These are phyloP conservation scores for Coemansia sp. DNA, from an alignment of 192 early-diverging fungal genomes.

Conservation along the genomic window DNA sequence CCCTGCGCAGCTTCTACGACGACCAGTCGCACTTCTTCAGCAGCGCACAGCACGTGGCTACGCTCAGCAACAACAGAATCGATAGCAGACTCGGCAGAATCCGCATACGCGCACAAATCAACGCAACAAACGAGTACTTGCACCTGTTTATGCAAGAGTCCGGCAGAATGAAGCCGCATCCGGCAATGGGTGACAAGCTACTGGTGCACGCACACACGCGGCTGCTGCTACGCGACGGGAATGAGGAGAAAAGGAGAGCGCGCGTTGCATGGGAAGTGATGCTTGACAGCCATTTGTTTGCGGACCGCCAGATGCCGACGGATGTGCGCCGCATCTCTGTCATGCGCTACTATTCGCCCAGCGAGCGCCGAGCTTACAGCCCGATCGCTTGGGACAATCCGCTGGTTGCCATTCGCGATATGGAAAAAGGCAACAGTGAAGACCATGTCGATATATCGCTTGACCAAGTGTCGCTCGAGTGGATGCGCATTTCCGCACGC, in stretches of 20 bases:
- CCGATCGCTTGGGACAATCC: slow-evolving; percentile 13
- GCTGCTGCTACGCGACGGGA: not conserved
- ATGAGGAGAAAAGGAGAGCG: not conserved
- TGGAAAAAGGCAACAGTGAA: not conserved
- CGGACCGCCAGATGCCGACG: not conserved
- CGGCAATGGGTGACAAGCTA: slow-evolving; percentile 11
- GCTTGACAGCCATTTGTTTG: slow-evolving; percentile 15
- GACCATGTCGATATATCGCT: not conserved
- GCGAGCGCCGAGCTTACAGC: slow-evolving; percentile 14
- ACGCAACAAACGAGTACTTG: not conserved
- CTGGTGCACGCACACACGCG: not conserved
- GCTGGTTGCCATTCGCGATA: not conserved
- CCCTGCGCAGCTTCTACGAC: slow-evolving; percentile 11
- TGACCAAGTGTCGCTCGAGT: slow-evolving; percentile 12
- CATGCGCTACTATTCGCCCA: slow-evolving; percentile 8
- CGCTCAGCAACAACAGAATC: not conserved
- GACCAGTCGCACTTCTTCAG: slow-evolving; percentile 18
- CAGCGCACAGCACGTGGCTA: slow-evolving; percentile 1
- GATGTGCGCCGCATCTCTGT: slow-evolving; percentile 10
- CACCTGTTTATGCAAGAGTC: slow-evolving; percentile 15
- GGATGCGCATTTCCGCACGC: slow-evolving; percentile 6
- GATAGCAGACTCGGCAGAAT: not conserved
- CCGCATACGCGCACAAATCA: not conserved
- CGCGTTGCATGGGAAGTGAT: slow-evolving; percentile 14
- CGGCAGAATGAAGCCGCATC: slow-evolving; percentile 11